A percentile compares a stretch with the other conserved stretches of the same genome.
These are phyloP conservation scores for Myriosclerotinia duriaeana DNA, from an alignment of 2,329 filamentous ascomycete genomes.

Conservation along the genomic window DNA sequence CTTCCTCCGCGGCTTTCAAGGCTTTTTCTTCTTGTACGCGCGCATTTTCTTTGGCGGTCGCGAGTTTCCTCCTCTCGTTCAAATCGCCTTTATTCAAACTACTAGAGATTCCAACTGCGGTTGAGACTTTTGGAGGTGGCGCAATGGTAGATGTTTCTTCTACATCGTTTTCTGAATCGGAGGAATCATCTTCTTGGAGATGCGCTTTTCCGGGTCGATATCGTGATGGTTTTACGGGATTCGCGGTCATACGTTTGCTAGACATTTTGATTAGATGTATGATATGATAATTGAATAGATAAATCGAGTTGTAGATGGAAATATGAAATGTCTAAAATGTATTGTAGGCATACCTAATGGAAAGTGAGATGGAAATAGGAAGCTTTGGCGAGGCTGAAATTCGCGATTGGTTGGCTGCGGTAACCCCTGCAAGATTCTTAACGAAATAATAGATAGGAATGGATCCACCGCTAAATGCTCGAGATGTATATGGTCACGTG, in stretches of 20 bases:
- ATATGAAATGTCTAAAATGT: neutral
- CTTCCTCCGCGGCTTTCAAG: constrained; percentile 49
- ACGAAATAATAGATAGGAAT: neutral
- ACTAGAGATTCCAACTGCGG: constrained; percentile 57
- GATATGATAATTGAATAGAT: neutral
- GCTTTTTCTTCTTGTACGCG: constrained; percentile 49
- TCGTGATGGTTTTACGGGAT: constrained; percentile 75
- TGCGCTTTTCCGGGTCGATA: constrained; percentile 81
- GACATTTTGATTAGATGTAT: constrained; percentile 49
- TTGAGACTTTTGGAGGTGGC: constrained; percentile 58
- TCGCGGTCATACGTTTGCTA: constrained; percentile 89
- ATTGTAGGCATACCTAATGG: neutral
- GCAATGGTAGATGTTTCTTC: constrained; percentile 45
- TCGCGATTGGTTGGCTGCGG: constrained; percentile 10
- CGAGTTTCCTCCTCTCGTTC: constrained; percentile 48
- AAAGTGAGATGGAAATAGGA: neutral
- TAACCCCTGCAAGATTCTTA: neutral
- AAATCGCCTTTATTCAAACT: constrained; percentile 55
- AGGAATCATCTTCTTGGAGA: constrained; percentile 50
- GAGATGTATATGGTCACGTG: no score
- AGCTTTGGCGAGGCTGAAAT: constrained; percentile 32
- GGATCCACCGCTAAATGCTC: neutral
- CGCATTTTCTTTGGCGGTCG: constrained; percentile 49
- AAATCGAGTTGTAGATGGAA: constrained; percentile 1
- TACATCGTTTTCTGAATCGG: constrained; percentile 53